Evolutionary conservation across 768 basidiomycete genomes (phyloP), one percentile per base, ranked within the genome.

Genomic region (Dendrothele bispora): DNA sequence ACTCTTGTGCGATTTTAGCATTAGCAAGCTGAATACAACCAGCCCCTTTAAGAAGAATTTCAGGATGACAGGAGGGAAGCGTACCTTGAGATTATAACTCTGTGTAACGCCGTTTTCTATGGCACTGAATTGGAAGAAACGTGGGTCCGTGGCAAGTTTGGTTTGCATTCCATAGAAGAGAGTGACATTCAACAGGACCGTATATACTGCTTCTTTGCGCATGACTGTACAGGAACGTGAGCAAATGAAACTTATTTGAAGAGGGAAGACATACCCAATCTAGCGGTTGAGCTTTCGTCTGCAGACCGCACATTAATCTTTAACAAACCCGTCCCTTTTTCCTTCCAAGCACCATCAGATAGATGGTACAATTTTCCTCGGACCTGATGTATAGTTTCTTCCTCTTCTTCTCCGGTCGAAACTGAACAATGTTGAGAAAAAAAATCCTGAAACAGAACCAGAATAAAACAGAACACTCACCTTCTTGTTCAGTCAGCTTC

Each of bases 191-290:
- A 91, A 71, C 48, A 91, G 59, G 43, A 91, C 64, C 2, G 86
- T 74, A 60, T 82, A 85, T 17, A 91, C 88, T 0, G 88, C 89
- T 56, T 91, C 89, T 62, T 90, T 91, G 52, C 89, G 79, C 88
- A 91, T 90, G 17, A 91, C 89, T 91, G 55, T 30, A 39, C 20
- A 17, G 43, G 40, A 21, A 43, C 11, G 14, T 43, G 40, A 40
- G 25, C 29, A 24, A 62, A 37, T 40, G 15, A 46, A 36, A 7
- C 15, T n/a, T n/a, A 25, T 50, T 39, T 10, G 12, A 10, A 11
- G 7, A 27, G 42, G 17, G 29, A 24, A 49, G 44, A 40, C 74
- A 34, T 61, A 88, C 88, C 74, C 40, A 91, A 68, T 36, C 88
- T 83, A 46, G 88, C 86, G 14, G 83, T 82, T n/a, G n/a, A n/a